Percentiles rank a stretch among this genome's conserved stretches.
These are phyloP conservation scores for Phlyctochytrium arcticum DNA, from an alignment of 192 early-diverging fungal genomes.

Conservation along the genomic window DNA sequence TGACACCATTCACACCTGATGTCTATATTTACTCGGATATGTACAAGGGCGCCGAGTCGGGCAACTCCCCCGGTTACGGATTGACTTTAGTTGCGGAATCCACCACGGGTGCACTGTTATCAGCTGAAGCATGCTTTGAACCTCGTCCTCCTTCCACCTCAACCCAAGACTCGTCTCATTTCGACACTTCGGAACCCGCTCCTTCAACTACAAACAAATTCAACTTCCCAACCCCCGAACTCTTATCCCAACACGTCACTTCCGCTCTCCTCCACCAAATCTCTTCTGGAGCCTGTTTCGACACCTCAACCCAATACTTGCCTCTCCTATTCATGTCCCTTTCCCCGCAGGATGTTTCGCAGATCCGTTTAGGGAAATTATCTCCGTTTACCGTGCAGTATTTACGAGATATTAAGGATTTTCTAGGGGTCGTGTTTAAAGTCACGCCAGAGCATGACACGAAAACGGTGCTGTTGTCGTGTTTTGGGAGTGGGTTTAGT, in stretches of 20 bases:
- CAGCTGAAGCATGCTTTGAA: constrained; percentile 81
- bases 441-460: constrained; percentile 73
- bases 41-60: constrained; percentile 92
- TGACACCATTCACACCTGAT: constrained; percentile 94
- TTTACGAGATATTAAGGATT: constrained; percentile 81
- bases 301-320: constrained; percentile 84
- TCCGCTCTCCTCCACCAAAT: constrained; percentile 82
- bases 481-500: constrained; percentile 82
- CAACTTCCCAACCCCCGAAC: constrained; percentile 78
- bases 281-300: constrained; percentile 81
- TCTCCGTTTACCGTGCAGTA: constrained; percentile 91
- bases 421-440: constrained; percentile 92
- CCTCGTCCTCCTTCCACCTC: constrained; percentile 27
- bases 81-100: constrained; percentile 89
- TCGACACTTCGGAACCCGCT: too few relatives aligned
- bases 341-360: constrained; percentile 89
- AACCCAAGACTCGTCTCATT: not conserved
- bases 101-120: constrained; percentile 76
- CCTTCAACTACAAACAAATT: constrained; percentile 41
- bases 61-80: constrained; percentile 81
- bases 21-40: constrained; percentile 98
- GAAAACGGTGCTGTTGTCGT: constrained; percentile 73
- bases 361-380: constrained; percentile 78
- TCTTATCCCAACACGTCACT: constrained; percentile 75
- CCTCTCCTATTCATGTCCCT: constrained; percentile 81